Evolutionary conservation across 768 basidiomycete genomes (phyloP).

Genomic region (Psilocybe sp.): DNA sequence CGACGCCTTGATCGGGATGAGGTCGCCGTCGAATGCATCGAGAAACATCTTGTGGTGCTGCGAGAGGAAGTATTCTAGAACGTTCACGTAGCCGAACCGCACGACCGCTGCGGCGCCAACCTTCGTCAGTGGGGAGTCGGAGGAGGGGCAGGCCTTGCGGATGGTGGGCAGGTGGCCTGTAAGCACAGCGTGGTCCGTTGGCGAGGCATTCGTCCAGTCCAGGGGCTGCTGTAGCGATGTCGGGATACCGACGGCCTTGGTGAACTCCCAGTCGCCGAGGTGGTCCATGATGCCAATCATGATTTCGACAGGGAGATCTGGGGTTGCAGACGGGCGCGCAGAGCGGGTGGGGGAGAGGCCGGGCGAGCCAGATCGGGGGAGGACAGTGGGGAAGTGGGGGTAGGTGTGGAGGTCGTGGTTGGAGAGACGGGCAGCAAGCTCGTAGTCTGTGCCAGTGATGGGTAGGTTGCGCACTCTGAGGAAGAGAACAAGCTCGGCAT

Average conservation of each 20-base stretch:
- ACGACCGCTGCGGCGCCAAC: conserved; percentile 65
- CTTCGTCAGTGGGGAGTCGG: conserved; percentile 60
- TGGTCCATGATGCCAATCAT: conserved; percentile 76
- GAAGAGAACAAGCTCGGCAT: conserved; percentile 71
- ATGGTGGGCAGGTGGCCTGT: conserved; percentile 58
- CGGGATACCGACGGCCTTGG: conserved; percentile 72
- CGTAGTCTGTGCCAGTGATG: conserved; percentile 55
- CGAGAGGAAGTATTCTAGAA: conserved; percentile 72
- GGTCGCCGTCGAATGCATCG: conserved; percentile 58
- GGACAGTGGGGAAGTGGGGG: conserved; percentile 43
- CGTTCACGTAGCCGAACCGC: conserved; percentile 71
- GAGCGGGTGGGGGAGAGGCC: conserved; percentile 25
- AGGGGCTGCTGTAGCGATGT: conserved; percentile 63
- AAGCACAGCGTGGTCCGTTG: conserved; percentile 72
- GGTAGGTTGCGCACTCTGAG: conserved; percentile 72
- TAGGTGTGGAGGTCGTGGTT: conserved; percentile 77
- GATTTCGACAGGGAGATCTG: conserved; percentile 74
- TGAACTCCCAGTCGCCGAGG: conserved; percentile 82
- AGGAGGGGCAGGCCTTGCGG: conserved; percentile 53
- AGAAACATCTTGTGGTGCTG: conserved; percentile 65
- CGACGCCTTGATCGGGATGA: conserved; percentile 78
- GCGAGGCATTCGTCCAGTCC: conserved; percentile 71
- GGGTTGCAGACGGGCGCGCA: conserved; percentile 33
- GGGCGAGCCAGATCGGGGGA: conserved; percentile 22
- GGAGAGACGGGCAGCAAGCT: conserved; percentile 69